Evolutionary conservation across 352 stramenopile species (phyloP), one percentile per base, ranked within the genome.

Genomic region (Aphanomyces euteiches): DNA sequence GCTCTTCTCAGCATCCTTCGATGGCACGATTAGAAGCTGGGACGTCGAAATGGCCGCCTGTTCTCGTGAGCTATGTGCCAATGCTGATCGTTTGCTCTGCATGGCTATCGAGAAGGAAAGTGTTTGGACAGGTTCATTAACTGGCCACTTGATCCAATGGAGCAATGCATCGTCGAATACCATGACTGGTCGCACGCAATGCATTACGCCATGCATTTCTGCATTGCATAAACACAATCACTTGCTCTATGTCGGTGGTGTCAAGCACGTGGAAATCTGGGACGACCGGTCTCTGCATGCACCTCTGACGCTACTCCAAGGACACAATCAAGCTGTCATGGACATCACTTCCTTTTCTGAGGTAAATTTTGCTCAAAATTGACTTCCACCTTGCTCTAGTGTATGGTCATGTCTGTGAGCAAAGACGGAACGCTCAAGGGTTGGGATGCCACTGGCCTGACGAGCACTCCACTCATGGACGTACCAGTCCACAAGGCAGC

Each of bases 1-100:
- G 57, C 69, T 99, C 37, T 94, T 89, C 12, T 98, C 95, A 4
- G 95, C 95, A 6, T 97, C 88, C 10, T 96, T 99, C 74, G 96
- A 99, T 79, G 96, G 95, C 56, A 98, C 95, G 0, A 76, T 98
- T 45, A 84, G 93, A 21, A 73, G 99, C 1, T 99, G 96, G 93
- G 95, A 98, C 77, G 92, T 96, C 15, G 84, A 95, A 71, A 91
- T 88, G 36, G 85, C 81, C 37, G 84, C 87, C 60, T 83, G 77
- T 41, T 74, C 92, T 3, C 77, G 78, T n/a, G 83, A 86, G 0
- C 78, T 98, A 28, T 87, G 86, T 41, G 59, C 59, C 12, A 54
- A 67, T 45, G 59, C 59, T 17, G 59, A 67, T 19, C 40, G 59
- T 5, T 50, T 67, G 38, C 41, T 67, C 5, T 56, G 59, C 59